Percentiles rank a stretch among this genome's conserved stretches.
Evolutionary conservation across 2,329 filamentous ascomycete genomes (phyloP).

Genomic region (Drechslerella coelobrocha): DNA sequence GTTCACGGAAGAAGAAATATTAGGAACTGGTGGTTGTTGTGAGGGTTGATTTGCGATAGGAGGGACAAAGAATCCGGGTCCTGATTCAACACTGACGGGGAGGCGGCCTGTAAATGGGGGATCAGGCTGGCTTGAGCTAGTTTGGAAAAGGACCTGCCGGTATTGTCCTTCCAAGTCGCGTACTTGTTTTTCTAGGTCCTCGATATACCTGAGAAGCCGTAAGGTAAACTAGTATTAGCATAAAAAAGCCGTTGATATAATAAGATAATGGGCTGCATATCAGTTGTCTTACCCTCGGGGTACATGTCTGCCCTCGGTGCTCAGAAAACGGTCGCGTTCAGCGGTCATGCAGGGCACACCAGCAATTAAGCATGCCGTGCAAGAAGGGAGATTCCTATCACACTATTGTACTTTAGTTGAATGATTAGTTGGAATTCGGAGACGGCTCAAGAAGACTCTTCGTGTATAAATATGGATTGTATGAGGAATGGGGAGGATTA

Average conservation of each 20-base stretch:
- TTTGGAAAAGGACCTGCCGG: conserved; percentile 20
- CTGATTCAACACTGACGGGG: conserved; percentile 31
- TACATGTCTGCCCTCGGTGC: conserved; percentile 26
- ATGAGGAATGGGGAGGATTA: background rate
- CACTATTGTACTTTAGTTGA: conserved; percentile 18
- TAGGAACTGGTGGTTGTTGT: background rate
- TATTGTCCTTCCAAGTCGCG: conserved; percentile 27
- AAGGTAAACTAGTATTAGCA: background rate
- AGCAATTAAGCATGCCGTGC: conserved; percentile 33
- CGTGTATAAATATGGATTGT: background rate
- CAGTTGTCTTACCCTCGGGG: conserved; percentile 25
- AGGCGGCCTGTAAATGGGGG: conserved; percentile 9
- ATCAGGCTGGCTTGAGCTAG: background rate
- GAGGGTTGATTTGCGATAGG: background rate
- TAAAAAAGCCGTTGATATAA: background rate
- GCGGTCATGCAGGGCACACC: conserved; percentile 47
- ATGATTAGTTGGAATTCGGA: background rate
- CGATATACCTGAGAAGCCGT: conserved; percentile 25
- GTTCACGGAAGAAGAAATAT: background rate
- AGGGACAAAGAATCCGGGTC: conserved; percentile 9
- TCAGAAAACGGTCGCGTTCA: conserved; percentile 32
- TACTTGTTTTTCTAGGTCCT: conserved; percentile 24
- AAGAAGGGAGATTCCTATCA: conserved; percentile 43
- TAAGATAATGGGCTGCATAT: background rate
- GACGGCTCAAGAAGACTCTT: background rate